Evolutionary conservation across 2,329 filamentous ascomycete genomes (phyloP), one percentile per base, ranked within the genome.

Genomic region (Anthostomella pinea): DNA sequence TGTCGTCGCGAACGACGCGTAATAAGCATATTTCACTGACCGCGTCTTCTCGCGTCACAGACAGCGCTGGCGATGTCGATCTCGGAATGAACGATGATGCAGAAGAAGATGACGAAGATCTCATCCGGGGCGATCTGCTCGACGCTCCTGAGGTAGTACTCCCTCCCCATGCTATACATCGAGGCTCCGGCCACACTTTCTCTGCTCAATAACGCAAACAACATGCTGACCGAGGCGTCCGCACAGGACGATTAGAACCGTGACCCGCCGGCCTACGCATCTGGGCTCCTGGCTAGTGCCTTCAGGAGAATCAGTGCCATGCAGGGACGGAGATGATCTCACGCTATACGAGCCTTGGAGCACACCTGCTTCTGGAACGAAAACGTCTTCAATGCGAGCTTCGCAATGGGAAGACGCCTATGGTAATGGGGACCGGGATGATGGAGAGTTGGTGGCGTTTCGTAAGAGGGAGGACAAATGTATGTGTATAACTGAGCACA

Each of bases 211-310:
- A n/a, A n/a, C n/a, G n/a, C n/a, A n/a, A n/a, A n/a, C n/a, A n/a
- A n/a, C n/a, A n/a, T 42, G 47, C 56, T 60, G 46, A 60, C 54
- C 50, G 45, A 39, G 41, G 45, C 42, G 47, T 50, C 43, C 42
- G 49, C 48, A 48, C 41, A 60, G 57, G 57, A 57, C 31, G 45
- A 56, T 52, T 59, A 57, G 53, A 48, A 49, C 35, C 41, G 22
- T 31, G 39, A 51, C 36, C 22, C 44, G 19, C 39, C 17, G 27
- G 37, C 46, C 34, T 49, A 43, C 31, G 30, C 54, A 33, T 38
- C 45, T 40, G 46, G 44, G 19, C 23, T 58, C 36, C 32, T 57
- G 25, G 41, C 47, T 20, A 54, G 35, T 30, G 51, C 49, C 31
- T 50, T 56, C 13, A 38, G 48, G 28, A 48, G 49, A 39, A 44